These are phyloP conservation scores for Geotrichum fermentans DNA, from an alignment of 1,139 yeast genomes.

Conservation along the genomic window DNA sequence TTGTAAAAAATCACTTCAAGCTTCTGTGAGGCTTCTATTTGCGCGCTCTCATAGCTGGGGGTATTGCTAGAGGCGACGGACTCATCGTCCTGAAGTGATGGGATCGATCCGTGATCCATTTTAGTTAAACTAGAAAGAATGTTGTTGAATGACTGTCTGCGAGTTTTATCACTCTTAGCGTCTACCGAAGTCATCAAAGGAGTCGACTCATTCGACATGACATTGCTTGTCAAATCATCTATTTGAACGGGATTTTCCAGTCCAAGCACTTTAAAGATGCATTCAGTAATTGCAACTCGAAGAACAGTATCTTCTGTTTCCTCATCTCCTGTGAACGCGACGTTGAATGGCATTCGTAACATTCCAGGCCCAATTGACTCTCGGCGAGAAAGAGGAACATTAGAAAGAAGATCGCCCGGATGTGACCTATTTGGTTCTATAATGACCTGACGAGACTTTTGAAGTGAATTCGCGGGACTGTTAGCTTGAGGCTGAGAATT, in stretches of 20 bases:
- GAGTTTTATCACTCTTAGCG: slow-evolving; percentile 4
- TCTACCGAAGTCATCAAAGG: slow-evolving; percentile 16
- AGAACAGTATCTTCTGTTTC: slow-evolving; percentile 74
- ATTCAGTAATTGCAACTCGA: slow-evolving; percentile 67
- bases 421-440: slow-evolving; percentile 58
- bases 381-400: slow-evolving; percentile 65
- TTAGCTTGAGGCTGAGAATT: background rate
- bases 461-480: background rate
- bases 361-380: slow-evolving; percentile 12
- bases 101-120: slow-evolving; percentile 12
- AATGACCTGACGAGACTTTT: slow-evolving; percentile 57
- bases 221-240: background rate
- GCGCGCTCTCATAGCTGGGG: slow-evolving; percentile 44
- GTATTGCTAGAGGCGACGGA: slow-evolving; percentile 17
- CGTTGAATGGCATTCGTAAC: slow-evolving; percentile 1
- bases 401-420: slow-evolving; percentile 81
- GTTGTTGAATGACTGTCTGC: slow-evolving; percentile 17
- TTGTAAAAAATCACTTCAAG: slow-evolving; percentile 54
- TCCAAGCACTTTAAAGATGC: slow-evolving; percentile 69
- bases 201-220: slow-evolving; percentile 10
- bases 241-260: slow-evolving; percentile 44
- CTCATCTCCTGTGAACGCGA: slow-evolving; percentile 54
- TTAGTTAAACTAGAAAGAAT: slow-evolving; percentile 15
- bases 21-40: slow-evolving; percentile 58
- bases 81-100: slow-evolving; percentile 13